A percentile compares a stretch with the other conserved stretches of the same genome.
phyloP scores from a whole-genome alignment of 305 asterid species.

The Fraxinus greggii region DNA sequence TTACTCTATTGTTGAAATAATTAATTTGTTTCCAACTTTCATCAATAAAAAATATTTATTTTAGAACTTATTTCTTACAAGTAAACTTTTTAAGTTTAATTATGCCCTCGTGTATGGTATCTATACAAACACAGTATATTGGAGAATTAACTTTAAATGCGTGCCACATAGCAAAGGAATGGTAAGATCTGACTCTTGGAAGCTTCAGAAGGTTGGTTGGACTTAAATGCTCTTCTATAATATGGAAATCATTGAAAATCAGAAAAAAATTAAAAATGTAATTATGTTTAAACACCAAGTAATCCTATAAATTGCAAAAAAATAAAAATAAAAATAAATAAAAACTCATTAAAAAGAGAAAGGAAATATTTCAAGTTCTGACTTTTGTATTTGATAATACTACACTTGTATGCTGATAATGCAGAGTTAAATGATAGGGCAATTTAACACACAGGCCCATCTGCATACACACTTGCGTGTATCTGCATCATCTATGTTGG shows the following conservation, averaged over 20 bases:
- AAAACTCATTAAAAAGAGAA: background rate
- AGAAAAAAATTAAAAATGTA: background rate
- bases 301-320: background rate
- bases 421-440: background rate
- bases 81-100: background rate
- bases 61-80: background rate
- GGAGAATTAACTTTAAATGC: background rate
- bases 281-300: background rate
- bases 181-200: background rate
- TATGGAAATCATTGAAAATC: background rate
- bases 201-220: background rate
- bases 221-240: background rate
- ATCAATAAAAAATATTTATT: background rate
- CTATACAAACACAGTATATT: background rate
- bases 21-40: background rate
- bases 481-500: constrained; percentile 3
- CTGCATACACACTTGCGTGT: background rate
- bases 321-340: no score
- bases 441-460: background rate
- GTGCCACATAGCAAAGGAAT: background rate
- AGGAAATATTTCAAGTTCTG: background rate
- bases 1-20: background rate
- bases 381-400: background rate
- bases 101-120: background rate
- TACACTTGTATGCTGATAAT: background rate